These are phyloP conservation scores for Solanum hybrid DNA, from an alignment of 305 asterid genomes.

Conservation along the genomic window DNA sequence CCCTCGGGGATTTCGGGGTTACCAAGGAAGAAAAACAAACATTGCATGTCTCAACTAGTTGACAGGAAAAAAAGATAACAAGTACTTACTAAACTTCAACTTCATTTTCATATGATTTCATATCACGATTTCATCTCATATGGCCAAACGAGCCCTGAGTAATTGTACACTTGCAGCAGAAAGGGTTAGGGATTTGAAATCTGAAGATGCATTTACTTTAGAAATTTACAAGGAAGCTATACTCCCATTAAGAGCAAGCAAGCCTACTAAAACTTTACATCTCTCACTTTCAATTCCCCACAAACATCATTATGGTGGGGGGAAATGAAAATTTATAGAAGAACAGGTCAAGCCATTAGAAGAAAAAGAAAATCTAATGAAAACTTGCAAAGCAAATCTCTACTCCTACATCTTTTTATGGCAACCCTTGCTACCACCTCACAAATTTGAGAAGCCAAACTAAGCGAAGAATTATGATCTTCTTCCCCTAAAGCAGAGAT, in stretches of 20 bases:
- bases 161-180: background rate
- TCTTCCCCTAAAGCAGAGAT: conserved; percentile 6
- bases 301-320: conserved; percentile 7
- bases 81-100: background rate
- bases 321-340: background rate
- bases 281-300: conserved; percentile 18
- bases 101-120: background rate
- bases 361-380: conserved; percentile 7
- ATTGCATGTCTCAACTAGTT: background rate
- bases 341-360: conserved; percentile 3
- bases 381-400: conserved; percentile 16
- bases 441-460: conserved; percentile 13
- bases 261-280: conserved; percentile 24
- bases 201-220: conserved; percentile 13
- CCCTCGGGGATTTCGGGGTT: background rate
- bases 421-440: conserved; percentile 15
- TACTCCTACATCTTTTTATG: conserved; percentile 8
- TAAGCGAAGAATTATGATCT: conserved; percentile 6
- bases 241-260: conserved; percentile 18
- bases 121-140: background rate
- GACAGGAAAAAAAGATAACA: background rate
- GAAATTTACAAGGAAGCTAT: conserved; percentile 24
- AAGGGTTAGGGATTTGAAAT: background rate
- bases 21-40: background rate
- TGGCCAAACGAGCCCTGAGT: background rate